phyloP scores from a whole-genome alignment of 345 rosid species.

The Euphorbia tirucalli region DNA sequence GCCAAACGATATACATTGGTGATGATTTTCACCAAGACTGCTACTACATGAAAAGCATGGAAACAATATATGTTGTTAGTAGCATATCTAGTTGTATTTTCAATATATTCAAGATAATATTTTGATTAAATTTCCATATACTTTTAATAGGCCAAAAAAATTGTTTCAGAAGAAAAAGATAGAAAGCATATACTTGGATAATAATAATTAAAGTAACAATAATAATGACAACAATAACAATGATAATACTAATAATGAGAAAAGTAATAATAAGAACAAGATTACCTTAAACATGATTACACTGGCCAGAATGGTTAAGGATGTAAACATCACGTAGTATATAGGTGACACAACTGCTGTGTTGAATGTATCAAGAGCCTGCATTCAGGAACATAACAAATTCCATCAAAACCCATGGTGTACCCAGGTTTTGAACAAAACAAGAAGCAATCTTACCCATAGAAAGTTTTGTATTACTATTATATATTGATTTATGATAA shows the following conservation, averaged over 20 bases:
- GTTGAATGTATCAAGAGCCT: conserved; percentile 30
- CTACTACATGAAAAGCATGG: neutral
- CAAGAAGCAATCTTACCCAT: neutral
- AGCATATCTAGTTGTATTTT: neutral
- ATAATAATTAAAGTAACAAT: too few species aligned
- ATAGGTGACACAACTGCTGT: conserved; percentile 25
- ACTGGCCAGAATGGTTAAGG: conserved; percentile 25
- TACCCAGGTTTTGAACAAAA: neutral
- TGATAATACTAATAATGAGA: too few species aligned
- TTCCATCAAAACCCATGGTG: neutral
- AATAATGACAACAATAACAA: too few species aligned
- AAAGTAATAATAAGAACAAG: too few species aligned
- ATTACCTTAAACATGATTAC: conserved; percentile 29
- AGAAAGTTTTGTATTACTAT: neutral
- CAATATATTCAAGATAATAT: neutral
- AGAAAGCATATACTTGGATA: neutral
- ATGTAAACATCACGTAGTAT: conserved; percentile 28
- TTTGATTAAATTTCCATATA: neutral
- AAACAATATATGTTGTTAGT: neutral
- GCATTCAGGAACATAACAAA: conserved; percentile 10
- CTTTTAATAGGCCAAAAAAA: too few species aligned
- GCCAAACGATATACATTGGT: neutral
- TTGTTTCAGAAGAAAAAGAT: neutral
- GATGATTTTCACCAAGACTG: neutral
- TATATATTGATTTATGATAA: neutral